phyloP scores from a whole-genome alignment of 2,329 filamentous ascomycete genomes.

The Cladosporium halotolerans region DNA sequence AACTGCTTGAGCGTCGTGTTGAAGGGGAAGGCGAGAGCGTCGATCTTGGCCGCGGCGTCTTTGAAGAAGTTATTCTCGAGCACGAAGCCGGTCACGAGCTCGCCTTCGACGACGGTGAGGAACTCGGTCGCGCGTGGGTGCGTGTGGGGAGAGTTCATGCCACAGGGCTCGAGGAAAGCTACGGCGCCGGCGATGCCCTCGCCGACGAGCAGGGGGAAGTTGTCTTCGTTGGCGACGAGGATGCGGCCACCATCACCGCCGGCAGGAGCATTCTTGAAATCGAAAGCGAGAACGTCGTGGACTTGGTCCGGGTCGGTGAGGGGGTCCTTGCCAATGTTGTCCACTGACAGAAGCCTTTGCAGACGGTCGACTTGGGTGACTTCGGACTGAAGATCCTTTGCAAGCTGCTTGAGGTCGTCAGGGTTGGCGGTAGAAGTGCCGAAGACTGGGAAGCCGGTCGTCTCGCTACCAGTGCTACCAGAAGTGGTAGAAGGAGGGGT shows the following conservation, averaged over 20 bases:
- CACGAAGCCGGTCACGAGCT: slow-evolving; percentile 40
- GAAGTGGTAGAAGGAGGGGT: slow-evolving; percentile 9
- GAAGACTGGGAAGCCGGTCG: slow-evolving; percentile 10
- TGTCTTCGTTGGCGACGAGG: slow-evolving; percentile 30
- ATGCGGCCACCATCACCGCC: slow-evolving; percentile 13
- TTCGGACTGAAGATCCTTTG: slow-evolving; percentile 25
- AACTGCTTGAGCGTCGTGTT: slow-evolving; percentile 35
- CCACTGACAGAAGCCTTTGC: slow-evolving; percentile 30
- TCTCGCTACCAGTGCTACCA: slow-evolving; percentile 1
- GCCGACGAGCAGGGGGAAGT: slow-evolving; percentile 35
- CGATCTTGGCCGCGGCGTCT: slow-evolving; percentile 19
- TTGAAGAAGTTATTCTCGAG: slow-evolving; percentile 40
- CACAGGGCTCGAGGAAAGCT: slow-evolving; percentile 37
- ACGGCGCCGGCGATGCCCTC: slow-evolving; percentile 35
- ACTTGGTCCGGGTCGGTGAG: slow-evolving; percentile 27
- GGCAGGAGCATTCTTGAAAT: slow-evolving; percentile 40
- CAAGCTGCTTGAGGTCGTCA: slow-evolving; percentile 6
- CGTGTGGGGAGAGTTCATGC: slow-evolving; percentile 44
- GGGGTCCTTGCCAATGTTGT: slow-evolving; percentile 27
- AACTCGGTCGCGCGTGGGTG: slow-evolving; percentile 46
- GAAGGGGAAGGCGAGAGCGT: slow-evolving; percentile 31
- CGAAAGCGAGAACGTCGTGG: slow-evolving; percentile 55
- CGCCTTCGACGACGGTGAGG: slow-evolving; percentile 36
- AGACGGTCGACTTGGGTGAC: slow-evolving; percentile 35
- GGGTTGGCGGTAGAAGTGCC: slow-evolving; percentile 15